Evolutionary conservation across 805 yeast species (phyloP), one percentile per base, ranked within the genome.

Genomic region (Cyberlindnera xishuangbannaensis): DNA sequence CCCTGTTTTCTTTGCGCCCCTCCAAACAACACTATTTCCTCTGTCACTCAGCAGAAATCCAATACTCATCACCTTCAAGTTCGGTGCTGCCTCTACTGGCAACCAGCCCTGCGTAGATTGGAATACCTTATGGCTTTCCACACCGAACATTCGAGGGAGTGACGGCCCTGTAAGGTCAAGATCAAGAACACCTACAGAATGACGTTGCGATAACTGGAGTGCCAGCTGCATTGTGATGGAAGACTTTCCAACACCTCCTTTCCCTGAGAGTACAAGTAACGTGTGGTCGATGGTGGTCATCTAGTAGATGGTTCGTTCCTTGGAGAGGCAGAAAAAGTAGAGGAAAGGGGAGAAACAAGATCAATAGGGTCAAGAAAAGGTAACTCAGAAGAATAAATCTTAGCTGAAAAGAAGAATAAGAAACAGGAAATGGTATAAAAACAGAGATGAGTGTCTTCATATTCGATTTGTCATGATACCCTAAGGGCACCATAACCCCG

Each of bases 1-100:
- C 11, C 97, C 96, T 0, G 97, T 88, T 55, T 94, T 92, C 59
- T 90, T 87, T 3, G 99, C 98, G 0, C 99, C 99, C 52, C 97
- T 69, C 99, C 99, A 92, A 8, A 92, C 97, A 13, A 92, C 92
- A 17, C 94, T 78, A 49, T 82, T 84, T 18, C 94, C 95, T 41
- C 97, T 61, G 51, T 85, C 80, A 17, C 81, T 78, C 6, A 92
- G 60, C 32, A 92, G 59, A 53, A 92, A 92, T 6, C 97, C 99
- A 11, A 92, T 36, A 27, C 38, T 39, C 41, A 44, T 69, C 10
- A 90, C 59, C 51, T 73, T 51, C 37, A 69, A 58, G 18, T 58
- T 35, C 12, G 69, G 61, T 37, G 41, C 32, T 8, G 45, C 52
- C 5, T 54, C 50, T 0, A 92, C 97, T 0, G 99, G 99, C 7